These are phyloP conservation scores for Trifolium repens DNA, from an alignment of 306 rosid genomes.

Conservation along the genomic window DNA sequence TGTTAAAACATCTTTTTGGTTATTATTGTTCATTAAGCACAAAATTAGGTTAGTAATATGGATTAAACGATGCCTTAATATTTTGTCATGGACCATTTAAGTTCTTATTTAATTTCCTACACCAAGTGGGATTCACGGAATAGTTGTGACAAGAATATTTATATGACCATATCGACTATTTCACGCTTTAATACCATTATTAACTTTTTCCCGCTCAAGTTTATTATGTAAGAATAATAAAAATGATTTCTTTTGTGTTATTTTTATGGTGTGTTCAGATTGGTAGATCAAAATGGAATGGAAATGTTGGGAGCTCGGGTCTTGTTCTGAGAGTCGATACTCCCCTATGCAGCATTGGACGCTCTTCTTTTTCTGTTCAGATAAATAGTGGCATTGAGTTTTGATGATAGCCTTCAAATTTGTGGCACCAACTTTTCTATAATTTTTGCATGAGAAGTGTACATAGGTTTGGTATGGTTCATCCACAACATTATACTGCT, in stretches of 20 bases:
- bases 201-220: neutral
- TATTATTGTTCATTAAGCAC: neutral
- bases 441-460: slow-evolving; percentile 58
- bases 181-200: neutral
- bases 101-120: neutral
- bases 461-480: slow-evolving; percentile 53
- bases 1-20: slow-evolving; percentile 13
- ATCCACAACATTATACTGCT: neutral
- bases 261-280: slow-evolving; percentile 54
- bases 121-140: neutral
- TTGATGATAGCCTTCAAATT: slow-evolving; percentile 44
- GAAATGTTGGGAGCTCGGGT: slow-evolving; percentile 89
- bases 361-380: slow-evolving; percentile 83
- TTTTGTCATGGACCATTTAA: neutral
- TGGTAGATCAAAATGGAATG: slow-evolving; percentile 98
- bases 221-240: too few species aligned
- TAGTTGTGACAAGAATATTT: neutral
- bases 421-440: slow-evolving; percentile 27
- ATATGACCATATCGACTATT: neutral
- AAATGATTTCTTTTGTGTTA: neutral
- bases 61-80: neutral
- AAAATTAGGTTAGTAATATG: too few species aligned
- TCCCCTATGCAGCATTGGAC: slow-evolving; percentile 73
- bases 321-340: slow-evolving; percentile 77
- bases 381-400: slow-evolving; percentile 88